Base-by-base conservation (phyloP, 163 green algal genomes). In the Smithsoniella earleae region DNA sequence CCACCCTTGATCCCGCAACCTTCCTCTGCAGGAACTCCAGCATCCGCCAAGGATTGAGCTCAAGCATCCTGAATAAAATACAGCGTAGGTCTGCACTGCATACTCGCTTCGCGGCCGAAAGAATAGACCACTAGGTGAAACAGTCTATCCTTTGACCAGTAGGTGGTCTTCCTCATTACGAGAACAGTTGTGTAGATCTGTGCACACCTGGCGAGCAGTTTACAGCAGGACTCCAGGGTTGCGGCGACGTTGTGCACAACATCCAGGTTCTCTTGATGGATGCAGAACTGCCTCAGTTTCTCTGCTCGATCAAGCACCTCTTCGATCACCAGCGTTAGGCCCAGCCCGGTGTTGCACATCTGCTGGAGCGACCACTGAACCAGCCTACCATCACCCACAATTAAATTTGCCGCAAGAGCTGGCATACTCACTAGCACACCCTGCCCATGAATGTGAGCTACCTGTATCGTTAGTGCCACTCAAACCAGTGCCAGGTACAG, bases 291-390 rank as follows among this genome's bases (percentile, higher is more conserved):
- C 58, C 34, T 30, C 58, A 69, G 25, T 13, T 69, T 69, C 0
- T 37, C 58, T 13, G 58, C 20, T 3, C 58, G n/a, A 43, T 69
- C 58, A 30, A 69, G 10, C 6, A 69, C 34, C 34, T 69, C 58
- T 34, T 69, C 58, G 22, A 69, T 34, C 58, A 69, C 22, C 18
- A 69, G 58, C 25, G 25, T 34, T 6, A 69, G 16, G 3, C 58
- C 58, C n/a, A 69, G 58, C 4, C 58, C 58, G 27, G 58, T 1
- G n/a, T n/a, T 16, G 10, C 34, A n/a, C 3, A 6, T 16, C 10
- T 34, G 27, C 34, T 16, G 58, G 30, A 69, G 58, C 43, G 58
- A 40, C 58, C 58, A 69, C 25, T 40, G 58, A 4, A 69, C 58
- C 31, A 69, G 58, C 16, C 20, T 25, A 36, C 58, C 58, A 1